Evolutionary conservation across 495 filamentous ascomycete species (phyloP).

Genomic region (Lophiotrema nucula): DNA sequence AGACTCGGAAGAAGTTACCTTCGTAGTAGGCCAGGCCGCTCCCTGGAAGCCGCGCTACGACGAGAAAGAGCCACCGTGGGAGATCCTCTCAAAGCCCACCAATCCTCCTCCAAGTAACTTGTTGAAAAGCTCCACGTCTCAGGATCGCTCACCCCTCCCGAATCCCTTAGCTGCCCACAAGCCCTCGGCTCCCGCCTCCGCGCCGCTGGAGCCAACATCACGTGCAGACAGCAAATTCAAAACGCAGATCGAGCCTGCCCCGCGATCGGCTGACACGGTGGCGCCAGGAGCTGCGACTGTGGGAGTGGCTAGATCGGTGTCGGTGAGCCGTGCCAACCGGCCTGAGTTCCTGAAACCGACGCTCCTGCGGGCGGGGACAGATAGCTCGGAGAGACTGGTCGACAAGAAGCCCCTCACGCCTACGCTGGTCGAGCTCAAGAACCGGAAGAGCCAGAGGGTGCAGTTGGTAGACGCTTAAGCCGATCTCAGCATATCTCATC

Average conservation of each 20-base stretch:
- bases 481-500: neutral
- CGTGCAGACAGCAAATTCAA: neutral
- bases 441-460: conserved; percentile 32
- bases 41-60: conserved; percentile 35
- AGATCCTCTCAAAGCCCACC: conserved; percentile 46
- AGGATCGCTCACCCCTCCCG: too few relatives aligned
- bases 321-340: conserved; percentile 23
- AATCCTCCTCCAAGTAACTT: neutral
- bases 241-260: conserved; percentile 6
- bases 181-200: conserved; percentile 16
- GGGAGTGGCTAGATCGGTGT: conserved; percentile 27
- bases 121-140: too few relatives aligned
- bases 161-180: neutral
- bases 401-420: conserved; percentile 31
- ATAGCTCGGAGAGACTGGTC: conserved; percentile 19
- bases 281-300: too few relatives aligned
- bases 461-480: conserved; percentile 30
- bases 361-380: neutral
- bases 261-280: conserved; percentile 9
- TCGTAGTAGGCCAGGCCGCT: conserved; percentile 35
- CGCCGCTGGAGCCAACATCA: conserved; percentile 10
- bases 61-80: conserved; percentile 50
- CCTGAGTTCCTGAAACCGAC: conserved; percentile 19
- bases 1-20: conserved; percentile 38
- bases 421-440: conserved; percentile 32